Base-by-base conservation (phyloP, 345 rosid species). In the Clausena lansium region DNA sequence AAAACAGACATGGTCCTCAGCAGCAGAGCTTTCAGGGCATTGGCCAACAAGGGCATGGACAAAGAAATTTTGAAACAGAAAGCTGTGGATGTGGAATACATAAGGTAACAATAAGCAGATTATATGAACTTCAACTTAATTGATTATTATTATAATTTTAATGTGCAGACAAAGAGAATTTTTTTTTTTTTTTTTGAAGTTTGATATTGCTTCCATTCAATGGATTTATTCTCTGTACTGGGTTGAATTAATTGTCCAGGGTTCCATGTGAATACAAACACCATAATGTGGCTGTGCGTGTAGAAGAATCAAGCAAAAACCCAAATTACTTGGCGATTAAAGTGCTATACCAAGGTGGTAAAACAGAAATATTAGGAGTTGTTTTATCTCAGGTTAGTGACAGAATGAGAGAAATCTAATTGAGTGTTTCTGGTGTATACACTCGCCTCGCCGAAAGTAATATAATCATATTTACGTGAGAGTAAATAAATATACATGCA, bases 331-430 rank as follows among this genome's bases (percentile, higher is more conserved):
- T 96, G 78, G 92, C 96, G 14, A 75, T 96, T 13, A 90, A 92
- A 81, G 62, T 94, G 54, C 81, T 93, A 72, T 86, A 90, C 79
- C 99, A 96, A 79, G 99, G 99, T 17, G 99, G 99, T 10, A 97
- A 96, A 81, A 96, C 99, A 2, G 97, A 96, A 75, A 76, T 96
- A 0, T 94, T 96, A 13, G 89, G 80, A 61, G 80, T 94, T 7
- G 97, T 91, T 79, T 85, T 93, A 5, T 96, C 98, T n/a, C 82
- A 81, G 81, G 92, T 88, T 22, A 63, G 83, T 68, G 7, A 25
- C 61, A 25, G 0, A n/a, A 58, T 45, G 50, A 13, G 15, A 41
- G 14, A 30, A 10, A 15, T 10, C 50, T 41, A 0, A 41, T 41
- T 45, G 15, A 17, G 50, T 45, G 50, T 45, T 45, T 3, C 50